Base-by-base conservation (phyloP, 2,329 filamentous ascomycete genomes). In the Phyllosticta paracitricarpa region DNA sequence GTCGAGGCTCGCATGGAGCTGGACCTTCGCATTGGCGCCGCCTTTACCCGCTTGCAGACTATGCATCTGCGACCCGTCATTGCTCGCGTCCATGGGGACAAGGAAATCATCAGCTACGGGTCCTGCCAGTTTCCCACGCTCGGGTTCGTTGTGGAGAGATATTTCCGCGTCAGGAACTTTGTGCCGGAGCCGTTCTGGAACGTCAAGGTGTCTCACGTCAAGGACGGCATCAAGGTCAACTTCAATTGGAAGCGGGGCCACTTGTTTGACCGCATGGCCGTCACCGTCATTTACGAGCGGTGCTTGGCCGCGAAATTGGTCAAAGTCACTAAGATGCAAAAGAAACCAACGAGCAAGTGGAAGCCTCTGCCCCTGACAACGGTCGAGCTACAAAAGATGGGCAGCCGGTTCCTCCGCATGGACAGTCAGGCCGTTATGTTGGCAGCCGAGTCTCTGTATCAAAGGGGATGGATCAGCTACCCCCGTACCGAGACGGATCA, bases 91-190 rank as follows among this genome's bases (percentile, higher is more conserved):
- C 79, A 83, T 51, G 40, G 40, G 14, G 40, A 48, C 40, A 79
- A 85, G 55, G 78, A 85, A 51, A 77, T 88, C 1, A 82, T 96
- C 57, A 96, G 91, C 72, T 96, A 97, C 70, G 91, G 89, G 84
- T 96, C 92, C 3, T 99, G 94, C 66, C 94, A 99, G 72, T 99
- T 99, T 69, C 94, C 94, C 1, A 97, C 94, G 0, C 80, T 99
- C 4, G 94, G 94, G 0, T 99, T 99, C 66, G 93, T 99, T 1
- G 94, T 99, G 6, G 94, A 99, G 73, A 85, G 93, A 56, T 99
- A 97, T 73, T 90, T 96, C 68, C 86, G 89, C 57, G 94, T 99
- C 58, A 87, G 90, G 65, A 96, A 96, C 67, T 99, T 99, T 73
- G 86, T 94, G 0, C 89, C 93, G 0, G 94, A 99, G 71, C 79